A percentile compares a stretch with the other conserved stretches of the same genome.
Evolutionary conservation across 2,329 filamentous ascomycete genomes (phyloP).

Genomic region (Neonectria sp.): DNA sequence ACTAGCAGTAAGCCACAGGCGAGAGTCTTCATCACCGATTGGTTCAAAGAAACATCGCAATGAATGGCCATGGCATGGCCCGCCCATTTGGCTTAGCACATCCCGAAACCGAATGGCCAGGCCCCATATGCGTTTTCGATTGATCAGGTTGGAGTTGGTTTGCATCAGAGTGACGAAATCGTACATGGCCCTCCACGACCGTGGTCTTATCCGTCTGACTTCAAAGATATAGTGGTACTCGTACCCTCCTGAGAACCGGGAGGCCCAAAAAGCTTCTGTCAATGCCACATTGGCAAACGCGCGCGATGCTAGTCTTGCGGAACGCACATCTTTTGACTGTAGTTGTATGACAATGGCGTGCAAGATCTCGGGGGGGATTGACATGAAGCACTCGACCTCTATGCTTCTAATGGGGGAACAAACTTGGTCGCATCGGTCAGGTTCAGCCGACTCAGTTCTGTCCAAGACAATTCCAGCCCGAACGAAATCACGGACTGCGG

Average conservation of each 20-base stretch:
- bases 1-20: slow-evolving; percentile 21
- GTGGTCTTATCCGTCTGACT: background rate
- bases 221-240: slow-evolving; percentile 27
- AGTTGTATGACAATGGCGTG: slow-evolving; percentile 12
- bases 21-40: background rate
- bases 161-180: slow-evolving; percentile 1
- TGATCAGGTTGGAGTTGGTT: slow-evolving; percentile 6
- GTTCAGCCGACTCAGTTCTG: background rate
- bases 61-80: slow-evolving; percentile 12
- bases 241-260: slow-evolving; percentile 11
- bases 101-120: slow-evolving; percentile 18
- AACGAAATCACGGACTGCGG: background rate
- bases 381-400: slow-evolving; percentile 17
- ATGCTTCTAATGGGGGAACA: background rate
- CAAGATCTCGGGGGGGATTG: slow-evolving; percentile 23
- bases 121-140: slow-evolving; percentile 29
- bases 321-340: slow-evolving; percentile 16
- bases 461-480: background rate
- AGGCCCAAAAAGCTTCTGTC: slow-evolving; percentile 33
- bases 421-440: background rate
- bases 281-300: slow-evolving; percentile 14
- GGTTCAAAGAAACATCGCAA: slow-evolving; percentile 23
- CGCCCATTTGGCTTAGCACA: slow-evolving; percentile 5
- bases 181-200: slow-evolving; percentile 21
- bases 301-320: slow-evolving; percentile 18